Base-by-base conservation (phyloP, 2,329 filamentous ascomycete genomes). In the Ophiostoma triangulosporum region DNA sequence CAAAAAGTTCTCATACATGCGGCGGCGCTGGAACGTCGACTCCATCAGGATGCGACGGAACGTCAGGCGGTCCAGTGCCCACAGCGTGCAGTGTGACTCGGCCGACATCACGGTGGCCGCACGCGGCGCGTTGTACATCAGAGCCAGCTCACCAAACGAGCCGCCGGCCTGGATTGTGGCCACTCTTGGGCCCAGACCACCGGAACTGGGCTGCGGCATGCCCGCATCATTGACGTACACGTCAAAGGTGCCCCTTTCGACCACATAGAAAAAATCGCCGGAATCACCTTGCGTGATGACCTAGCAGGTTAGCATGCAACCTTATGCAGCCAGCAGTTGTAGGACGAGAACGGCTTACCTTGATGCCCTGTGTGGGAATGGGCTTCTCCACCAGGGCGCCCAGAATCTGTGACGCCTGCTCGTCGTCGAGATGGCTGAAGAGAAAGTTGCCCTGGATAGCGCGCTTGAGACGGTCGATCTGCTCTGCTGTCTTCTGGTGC, bases 11-110 rank as follows among this genome's bases (percentile, higher is more conserved):
- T 98, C 93, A 69, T 97, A 97, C 83, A 97, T 91, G 63, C 91
- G 86, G 62, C 93, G 84, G 54, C 91, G 86, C 62, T 94, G 88
- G 72, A 96, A 97, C 3, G 93, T 95, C 36, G 88, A 94, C 70
- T 97, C 91, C 90, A 98, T 96, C 58, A 98, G 76, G 59, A 98
- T 97, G 57, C 93, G 87, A 62, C 93, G 88, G 77, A 98, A 98
- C 9, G 93, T 98, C 58, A 96, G 78, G 52, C 93, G 88, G 66
- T 98, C 93, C 50, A 98, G 76, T 20, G 89, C 89, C 93, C 93
- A 98, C 9, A 98, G 77, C 3, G 85, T 90, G 63, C 86, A 90
- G 32, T 78, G 72, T 3, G 83, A 67, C 62, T 94, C 87, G 12
- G 84, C 82, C 29, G 88, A 95, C 57, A 94, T 79, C 56, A 98